Evolutionary conservation across 1,284 basidiomycete species (phyloP), one percentile per base, ranked within the genome.

Genomic region (Boletellus sp.): DNA sequence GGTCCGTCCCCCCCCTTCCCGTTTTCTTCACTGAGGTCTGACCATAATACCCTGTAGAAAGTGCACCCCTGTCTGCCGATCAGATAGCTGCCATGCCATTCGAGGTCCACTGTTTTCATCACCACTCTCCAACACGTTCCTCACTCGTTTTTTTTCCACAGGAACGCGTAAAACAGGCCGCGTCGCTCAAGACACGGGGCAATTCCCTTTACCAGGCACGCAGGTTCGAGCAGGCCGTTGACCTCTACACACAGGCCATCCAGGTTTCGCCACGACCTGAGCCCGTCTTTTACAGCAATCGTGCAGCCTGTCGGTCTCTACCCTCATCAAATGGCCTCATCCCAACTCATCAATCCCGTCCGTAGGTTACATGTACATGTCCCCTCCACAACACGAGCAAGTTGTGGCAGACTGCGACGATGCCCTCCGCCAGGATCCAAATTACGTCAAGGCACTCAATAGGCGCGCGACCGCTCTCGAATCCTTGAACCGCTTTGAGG

Each of bases 241-340:
- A 85, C 39, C 81, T 87, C 63, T 99, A 99, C 79, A 91, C 93
- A 26, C 89, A 89, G 67, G 96, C 97, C 24, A 97, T 98, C 59
- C 82, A 86, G 52, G 79, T 92, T 12, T 81, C 91, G 3, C 87
- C 89, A 35, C 86, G 85, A 67, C 85, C 91, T 26, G 92, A 97
- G 67, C 88, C 96, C 30, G 93, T 98, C 45, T 99, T 91, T 76
- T 98, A 87, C 81, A 93, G 91, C 69, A 99, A 99, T 74, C 88
- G 97, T 53, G 96, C 96, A 41, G 97, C 97, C 54, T 97, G 95
- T 93, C 55, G 60, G 85, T 72, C 26, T 49, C 33, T 6, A 15
- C 21, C 22, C 39, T 39, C n/a, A 13, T 38, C 24, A 10, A 12
- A n/a, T 10, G 2, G 10, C 35, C 10, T 32, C 8, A 16, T 42